A percentile compares a stretch with the other conserved stretches of the same genome.
Evolutionary conservation across 1,284 basidiomycete species (phyloP).

Genomic region (Tetrapyrgos nigripes): DNA sequence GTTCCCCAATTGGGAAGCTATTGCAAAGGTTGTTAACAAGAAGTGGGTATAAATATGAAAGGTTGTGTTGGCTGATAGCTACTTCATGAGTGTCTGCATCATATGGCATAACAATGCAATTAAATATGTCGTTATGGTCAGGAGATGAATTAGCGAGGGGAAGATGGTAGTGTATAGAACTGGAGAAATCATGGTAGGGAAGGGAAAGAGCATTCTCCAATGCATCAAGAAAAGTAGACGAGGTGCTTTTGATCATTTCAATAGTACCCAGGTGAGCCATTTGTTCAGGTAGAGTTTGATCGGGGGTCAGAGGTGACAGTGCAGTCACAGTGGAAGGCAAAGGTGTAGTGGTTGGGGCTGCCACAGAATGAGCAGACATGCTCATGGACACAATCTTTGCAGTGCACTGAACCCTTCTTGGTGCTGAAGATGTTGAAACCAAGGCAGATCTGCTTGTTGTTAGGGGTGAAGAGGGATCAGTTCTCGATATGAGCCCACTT

Average conservation of each 20-base stretch:
- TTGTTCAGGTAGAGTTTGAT: too few species aligned
- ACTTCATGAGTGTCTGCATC: not conserved
- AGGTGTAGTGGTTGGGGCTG: not conserved
- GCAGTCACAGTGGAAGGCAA: not conserved
- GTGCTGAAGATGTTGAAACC: not conserved
- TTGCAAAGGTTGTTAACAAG: slow-evolving; percentile 25
- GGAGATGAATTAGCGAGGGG: not conserved
- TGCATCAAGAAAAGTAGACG: not conserved
- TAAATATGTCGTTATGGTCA: not conserved
- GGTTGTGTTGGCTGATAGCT: not conserved
- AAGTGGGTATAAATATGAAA: slow-evolving; percentile 30
- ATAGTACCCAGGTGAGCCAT: not conserved
- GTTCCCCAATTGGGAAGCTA: slow-evolving; percentile 22
- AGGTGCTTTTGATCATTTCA: not conserved
- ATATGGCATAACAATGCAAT: not conserved
- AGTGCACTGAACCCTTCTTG: not conserved
- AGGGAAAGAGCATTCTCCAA: not conserved
- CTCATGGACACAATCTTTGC: too few species aligned
- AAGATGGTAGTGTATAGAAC: not conserved
- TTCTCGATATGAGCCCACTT: not conserved
- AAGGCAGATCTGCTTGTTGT: not conserved
- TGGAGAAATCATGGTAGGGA: not conserved
- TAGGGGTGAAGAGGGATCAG: not conserved
- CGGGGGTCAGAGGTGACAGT: not conserved
- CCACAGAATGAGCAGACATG: slow-evolving; percentile 4